phyloP scores from a whole-genome alignment of 1,284 basidiomycete species.

The Coniferiporia sulphurascens region DNA sequence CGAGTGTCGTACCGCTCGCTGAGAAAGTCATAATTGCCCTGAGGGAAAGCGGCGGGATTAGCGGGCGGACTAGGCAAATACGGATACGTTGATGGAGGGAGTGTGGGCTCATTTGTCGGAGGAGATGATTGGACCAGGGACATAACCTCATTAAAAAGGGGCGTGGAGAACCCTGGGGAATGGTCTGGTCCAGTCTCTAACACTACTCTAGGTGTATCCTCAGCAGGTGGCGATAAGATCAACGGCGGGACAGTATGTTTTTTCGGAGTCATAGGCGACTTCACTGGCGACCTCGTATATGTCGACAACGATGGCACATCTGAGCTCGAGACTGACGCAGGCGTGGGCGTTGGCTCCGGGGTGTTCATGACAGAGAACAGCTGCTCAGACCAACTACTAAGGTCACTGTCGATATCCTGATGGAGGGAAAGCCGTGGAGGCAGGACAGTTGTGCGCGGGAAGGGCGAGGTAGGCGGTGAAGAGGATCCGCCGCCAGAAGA shows the following conservation, averaged over 20 bases:
- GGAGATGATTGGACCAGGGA: conserved; percentile 10
- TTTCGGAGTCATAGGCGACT: conserved; percentile 1
- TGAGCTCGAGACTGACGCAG: neutral
- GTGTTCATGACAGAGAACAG: conserved; percentile 27
- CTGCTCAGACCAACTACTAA: conserved; percentile 27
- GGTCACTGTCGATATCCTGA: conserved; percentile 29
- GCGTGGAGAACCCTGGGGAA: conserved; percentile 1
- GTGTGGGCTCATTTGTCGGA: neutral
- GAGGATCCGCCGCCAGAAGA: conserved; percentile 4
- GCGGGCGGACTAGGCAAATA: conserved; percentile 10
- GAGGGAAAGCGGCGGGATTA: neutral
- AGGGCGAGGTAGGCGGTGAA: conserved; percentile 12
- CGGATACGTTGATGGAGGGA: conserved; percentile 7
- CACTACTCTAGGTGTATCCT: conserved; percentile 1
- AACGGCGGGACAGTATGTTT: conserved; percentile 13
- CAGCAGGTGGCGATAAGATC: conserved; percentile 5
- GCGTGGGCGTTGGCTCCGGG: neutral
- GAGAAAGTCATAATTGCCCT: conserved; percentile 15
- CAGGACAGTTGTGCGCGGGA: conserved; percentile 32
- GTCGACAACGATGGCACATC: neutral
- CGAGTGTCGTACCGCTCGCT: conserved; percentile 5
- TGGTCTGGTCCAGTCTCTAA: conserved; percentile 4
- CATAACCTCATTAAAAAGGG: conserved; percentile 18
- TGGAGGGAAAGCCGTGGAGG: conserved; percentile 56
- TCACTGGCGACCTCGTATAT: neutral